These are phyloP conservation scores for Penicillium sp. DNA, from an alignment of 2,329 filamentous ascomycete species.

Conservation along the genomic window DNA sequence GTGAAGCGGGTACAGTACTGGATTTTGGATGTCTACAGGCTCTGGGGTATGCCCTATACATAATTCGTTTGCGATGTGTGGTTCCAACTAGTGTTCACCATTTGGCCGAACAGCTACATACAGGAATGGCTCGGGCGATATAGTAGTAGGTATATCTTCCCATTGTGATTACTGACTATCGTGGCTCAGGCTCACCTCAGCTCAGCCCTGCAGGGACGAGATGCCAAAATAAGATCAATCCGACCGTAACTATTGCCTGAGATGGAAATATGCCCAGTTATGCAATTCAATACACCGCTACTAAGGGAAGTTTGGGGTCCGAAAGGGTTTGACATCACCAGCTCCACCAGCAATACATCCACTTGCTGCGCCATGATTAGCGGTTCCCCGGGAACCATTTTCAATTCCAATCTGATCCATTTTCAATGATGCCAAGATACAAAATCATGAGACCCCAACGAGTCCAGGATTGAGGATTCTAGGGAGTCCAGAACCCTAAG, in stretches of 20 bases:
- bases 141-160: too few species aligned
- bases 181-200: constrained; percentile 4
- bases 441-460: neutral
- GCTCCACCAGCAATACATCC: constrained; percentile 22
- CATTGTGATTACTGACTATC: too few species aligned
- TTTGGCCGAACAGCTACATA: too few species aligned
- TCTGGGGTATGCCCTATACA: too few species aligned
- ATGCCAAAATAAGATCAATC: neutral
- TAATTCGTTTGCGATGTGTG: too few species aligned
- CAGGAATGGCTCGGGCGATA: too few species aligned
- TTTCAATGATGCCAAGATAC: neutral
- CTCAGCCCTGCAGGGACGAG: constrained; percentile 3
- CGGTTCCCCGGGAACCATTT: constrained; percentile 14
- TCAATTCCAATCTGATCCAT: neutral
- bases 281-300: neutral
- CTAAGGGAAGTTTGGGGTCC: too few species aligned
- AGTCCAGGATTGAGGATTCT: too few species aligned
- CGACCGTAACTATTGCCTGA: too few species aligned
- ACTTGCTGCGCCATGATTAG: constrained; percentile 26
- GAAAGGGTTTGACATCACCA: constrained; percentile 21
- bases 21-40: neutral
- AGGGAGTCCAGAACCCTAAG: neutral
- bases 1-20: too few species aligned
- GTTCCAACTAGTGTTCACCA: neutral
- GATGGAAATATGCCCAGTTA: neutral